These are phyloP conservation scores for Penicillium argentinense DNA, from an alignment of 495 filamentous ascomycete genomes.

Conservation along the genomic window DNA sequence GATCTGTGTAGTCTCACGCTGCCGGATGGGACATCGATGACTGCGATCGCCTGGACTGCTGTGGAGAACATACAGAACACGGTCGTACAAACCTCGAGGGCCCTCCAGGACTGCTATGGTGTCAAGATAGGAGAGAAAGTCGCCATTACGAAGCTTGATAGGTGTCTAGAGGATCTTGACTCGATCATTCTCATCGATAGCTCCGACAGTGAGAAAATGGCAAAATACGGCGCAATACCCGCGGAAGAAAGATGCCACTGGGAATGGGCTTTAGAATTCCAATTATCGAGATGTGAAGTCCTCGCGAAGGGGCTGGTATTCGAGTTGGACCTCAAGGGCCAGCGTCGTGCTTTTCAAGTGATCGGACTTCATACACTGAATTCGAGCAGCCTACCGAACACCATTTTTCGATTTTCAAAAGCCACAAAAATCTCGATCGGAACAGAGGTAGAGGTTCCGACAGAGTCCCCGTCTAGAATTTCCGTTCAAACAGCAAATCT, in stretches of 20 bases:
- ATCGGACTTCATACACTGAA: conserved; percentile 31
- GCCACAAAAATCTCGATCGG: conserved; percentile 36
- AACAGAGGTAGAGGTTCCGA: conserved; percentile 16
- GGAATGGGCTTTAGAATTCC: conserved; percentile 62
- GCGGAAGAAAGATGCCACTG: conserved; percentile 55
- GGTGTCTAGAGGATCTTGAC: conserved; percentile 38
- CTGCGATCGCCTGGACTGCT: conserved; percentile 66
- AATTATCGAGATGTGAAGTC: conserved; percentile 48
- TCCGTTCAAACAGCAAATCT: conserved; percentile 43
- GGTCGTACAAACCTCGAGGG: conserved; percentile 64
- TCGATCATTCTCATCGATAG: conserved; percentile 52
- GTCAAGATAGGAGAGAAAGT: conserved; percentile 65
- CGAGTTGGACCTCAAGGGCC: conserved; percentile 48
- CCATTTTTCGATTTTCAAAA: conserved; percentile 36
- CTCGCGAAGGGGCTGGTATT: conserved; percentile 45
- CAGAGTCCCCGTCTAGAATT: conserved; percentile 19
- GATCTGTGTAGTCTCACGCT: conserved; percentile 55
- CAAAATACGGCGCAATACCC: conserved; percentile 32
- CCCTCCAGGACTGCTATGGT: conserved; percentile 62
- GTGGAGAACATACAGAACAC: conserved; percentile 62
- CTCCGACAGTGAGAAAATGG: conserved; percentile 37
- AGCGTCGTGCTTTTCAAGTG: conserved; percentile 46
- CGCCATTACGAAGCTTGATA: conserved; percentile 46
- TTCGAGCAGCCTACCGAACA: conserved; percentile 22
- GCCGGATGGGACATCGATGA: conserved; percentile 40